A percentile compares a stretch with the other conserved stretches of the same genome.
phyloP scores from a whole-genome alignment of 352 stramenopile species.

The Achlya hypogyna region DNA sequence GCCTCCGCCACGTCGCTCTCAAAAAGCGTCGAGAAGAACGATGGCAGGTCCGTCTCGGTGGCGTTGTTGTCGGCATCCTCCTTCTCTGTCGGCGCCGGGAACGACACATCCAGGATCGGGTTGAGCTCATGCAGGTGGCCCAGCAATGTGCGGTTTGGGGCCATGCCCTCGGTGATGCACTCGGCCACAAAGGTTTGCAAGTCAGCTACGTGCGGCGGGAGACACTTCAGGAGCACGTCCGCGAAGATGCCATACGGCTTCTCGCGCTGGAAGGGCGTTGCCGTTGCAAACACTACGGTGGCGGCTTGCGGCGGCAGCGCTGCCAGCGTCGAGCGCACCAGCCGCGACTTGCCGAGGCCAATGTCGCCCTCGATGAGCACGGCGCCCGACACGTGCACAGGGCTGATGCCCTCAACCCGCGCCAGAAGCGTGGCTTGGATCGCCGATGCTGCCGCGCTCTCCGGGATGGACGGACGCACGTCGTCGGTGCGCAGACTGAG shows the following conservation, averaged over 20 bases:
- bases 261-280: constrained; percentile 59
- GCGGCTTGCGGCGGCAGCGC: constrained; percentile 36
- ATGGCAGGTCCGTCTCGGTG: not conserved
- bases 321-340: constrained; percentile 54
- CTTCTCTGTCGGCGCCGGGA: not conserved
- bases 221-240: constrained; percentile 58
- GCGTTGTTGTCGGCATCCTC: constrained; percentile 23
- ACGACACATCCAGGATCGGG: constrained; percentile 1
- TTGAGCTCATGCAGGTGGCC: constrained; percentile 14
- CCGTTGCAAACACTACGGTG: constrained; percentile 56
- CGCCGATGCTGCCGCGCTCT: constrained; percentile 49
- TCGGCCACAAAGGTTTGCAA: not conserved
- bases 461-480: constrained; percentile 33
- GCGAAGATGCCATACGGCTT: constrained; percentile 77
- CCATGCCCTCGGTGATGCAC: not conserved
- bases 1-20: not conserved
- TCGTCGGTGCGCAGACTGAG: constrained; percentile 43
- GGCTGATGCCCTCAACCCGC: constrained; percentile 56
- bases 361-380: constrained; percentile 79
- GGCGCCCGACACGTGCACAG: constrained; percentile 49
- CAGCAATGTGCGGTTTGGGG: not conserved
- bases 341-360: constrained; percentile 69
- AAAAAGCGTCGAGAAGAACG: constrained; percentile 7
- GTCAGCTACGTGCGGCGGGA: not conserved
- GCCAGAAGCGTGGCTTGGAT: constrained; percentile 45